Conservation (phyloP, 306 rosid genomes). For the Pterocarpus santalinus region DNA sequence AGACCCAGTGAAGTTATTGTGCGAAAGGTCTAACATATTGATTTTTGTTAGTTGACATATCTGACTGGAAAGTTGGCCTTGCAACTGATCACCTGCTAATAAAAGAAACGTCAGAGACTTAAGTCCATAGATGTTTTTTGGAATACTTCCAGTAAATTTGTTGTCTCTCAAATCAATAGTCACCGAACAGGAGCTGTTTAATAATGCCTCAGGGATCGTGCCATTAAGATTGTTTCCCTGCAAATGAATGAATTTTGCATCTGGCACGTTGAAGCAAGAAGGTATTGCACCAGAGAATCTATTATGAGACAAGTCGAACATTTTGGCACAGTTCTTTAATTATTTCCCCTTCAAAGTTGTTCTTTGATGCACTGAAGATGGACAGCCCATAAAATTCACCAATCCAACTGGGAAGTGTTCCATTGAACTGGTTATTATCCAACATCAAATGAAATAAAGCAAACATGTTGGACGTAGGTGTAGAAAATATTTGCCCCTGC, state of each 20-base stretch:
- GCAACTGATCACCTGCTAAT: slow-evolving; percentile 7
- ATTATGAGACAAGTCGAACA: slow-evolving; percentile 29
- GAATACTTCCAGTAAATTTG: slow-evolving; percentile 4
- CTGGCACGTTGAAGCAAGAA: background rate
- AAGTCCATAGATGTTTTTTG: background rate
- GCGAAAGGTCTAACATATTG: slow-evolving; percentile 16
- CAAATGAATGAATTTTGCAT: background rate
- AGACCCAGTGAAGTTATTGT: slow-evolving; percentile 13
- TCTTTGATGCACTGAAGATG: background rate
- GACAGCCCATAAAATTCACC: background rate
- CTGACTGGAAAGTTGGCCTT: background rate
- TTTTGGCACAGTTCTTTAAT: background rate
- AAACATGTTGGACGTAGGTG: background rate
- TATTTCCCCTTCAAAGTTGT: slow-evolving; percentile 30
- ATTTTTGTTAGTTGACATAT: background rate
- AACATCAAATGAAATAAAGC: background rate
- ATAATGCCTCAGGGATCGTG: background rate
- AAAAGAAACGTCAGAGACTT: background rate
- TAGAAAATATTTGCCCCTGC: background rate
- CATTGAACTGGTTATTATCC: background rate
- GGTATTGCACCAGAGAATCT: slow-evolving; percentile 26
- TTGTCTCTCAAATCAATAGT: slow-evolving; percentile 24
- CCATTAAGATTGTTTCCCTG: slow-evolving; percentile 14
- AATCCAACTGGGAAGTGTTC: background rate
- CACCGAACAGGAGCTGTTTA: accelerated